phyloP scores from a whole-genome alignment of 352 stramenopile genomes.

The Aphanomyces invadans region DNA sequence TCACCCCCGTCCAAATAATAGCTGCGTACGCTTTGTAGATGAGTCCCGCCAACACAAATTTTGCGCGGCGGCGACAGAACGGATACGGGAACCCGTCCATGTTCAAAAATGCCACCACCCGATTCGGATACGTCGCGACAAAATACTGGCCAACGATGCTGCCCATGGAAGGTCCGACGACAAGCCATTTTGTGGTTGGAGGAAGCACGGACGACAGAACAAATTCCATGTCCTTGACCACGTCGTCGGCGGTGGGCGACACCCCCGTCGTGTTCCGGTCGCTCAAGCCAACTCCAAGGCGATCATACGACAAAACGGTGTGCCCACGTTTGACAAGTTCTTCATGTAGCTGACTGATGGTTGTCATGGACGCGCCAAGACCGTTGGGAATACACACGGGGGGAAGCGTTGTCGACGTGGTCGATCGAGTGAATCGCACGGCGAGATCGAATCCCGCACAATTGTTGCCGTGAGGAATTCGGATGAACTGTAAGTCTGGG shows the following conservation, averaged over 20 bases:
- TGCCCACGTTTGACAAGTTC: conserved; percentile 1
- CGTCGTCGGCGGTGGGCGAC: conserved; percentile 3
- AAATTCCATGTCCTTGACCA: conserved; percentile 12
- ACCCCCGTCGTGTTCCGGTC: conserved; percentile 1
- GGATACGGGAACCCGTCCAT: conserved; percentile 15
- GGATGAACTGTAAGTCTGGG: conserved; percentile 1
- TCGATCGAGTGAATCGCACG: background rate
- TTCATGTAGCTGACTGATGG: conserved; percentile 6
- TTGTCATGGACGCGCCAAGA: conserved; percentile 9
- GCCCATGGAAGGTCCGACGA: conserved; percentile 10
- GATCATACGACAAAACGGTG: conserved; percentile 15
- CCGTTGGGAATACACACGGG: conserved; percentile 15
- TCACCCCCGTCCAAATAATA: conserved; percentile 5
- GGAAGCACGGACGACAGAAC: background rate
- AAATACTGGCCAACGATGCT: conserved; percentile 10
- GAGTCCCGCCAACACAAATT: background rate
- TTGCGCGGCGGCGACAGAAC: background rate
- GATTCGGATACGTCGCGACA: background rate
- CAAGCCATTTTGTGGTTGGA: background rate
- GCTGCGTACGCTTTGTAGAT: conserved; percentile 5
- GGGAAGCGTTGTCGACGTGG: background rate
- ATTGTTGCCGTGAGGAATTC: background rate
- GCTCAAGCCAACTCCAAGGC: conserved; percentile 13
- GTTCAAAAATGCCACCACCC: conserved; percentile 1
- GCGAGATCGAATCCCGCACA: background rate